Base-by-base conservation (phyloP, 1,284 basidiomycete genomes). In the Athelia psychrophila region DNA sequence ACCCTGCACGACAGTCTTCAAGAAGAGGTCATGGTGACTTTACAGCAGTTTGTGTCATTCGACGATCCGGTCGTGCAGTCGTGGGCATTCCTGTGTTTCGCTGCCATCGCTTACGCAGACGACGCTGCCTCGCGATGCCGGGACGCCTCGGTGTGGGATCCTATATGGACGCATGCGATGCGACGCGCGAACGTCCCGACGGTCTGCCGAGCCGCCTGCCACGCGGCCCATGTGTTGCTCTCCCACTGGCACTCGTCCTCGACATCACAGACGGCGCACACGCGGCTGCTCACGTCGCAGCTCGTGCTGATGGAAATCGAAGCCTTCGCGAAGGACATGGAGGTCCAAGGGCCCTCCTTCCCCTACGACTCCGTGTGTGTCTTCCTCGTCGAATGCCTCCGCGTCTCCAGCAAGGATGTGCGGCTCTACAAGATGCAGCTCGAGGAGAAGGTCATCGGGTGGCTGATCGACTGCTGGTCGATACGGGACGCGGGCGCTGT, bases 331-430 rank as follows among this genome's bases (percentile, higher is more conserved):
- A 86, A 84, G 56, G 89, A 93, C 58, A 73, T 98, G 51, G 87
- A 93, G 58, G 79, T 95, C 15, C 93, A 96, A 67, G 93, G 93
- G 0, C 94, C 95, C 1, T 72, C 84, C 2, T 85, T 81, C 57
- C 90, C 93, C 0, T 88, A 80, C 59, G 95, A 98, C 61, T 84
- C 94, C 1, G 89, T 95, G 22, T 95, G 93, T 71, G 72, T 76
- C 47, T 90, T 98, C 64, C 74, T 98, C 44, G 70, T 79, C 15
- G 72, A 79, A 20, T 86, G 83, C 52, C 72, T 96, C 27, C 76
- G 73, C 20, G 70, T 88, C 16, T 84, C 91, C 0, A 84, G 80
- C 51, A 83, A 87, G 58, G 93, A 97, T 61, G 85, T 88, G 44
- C 79, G 86, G 18, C 70, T 96, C 8, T 92, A 92, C 65, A 79